These are phyloP conservation scores for Ophidiomyces ophidiicola DNA, from an alignment of 2,329 filamentous ascomycete genomes.

Conservation along the genomic window DNA sequence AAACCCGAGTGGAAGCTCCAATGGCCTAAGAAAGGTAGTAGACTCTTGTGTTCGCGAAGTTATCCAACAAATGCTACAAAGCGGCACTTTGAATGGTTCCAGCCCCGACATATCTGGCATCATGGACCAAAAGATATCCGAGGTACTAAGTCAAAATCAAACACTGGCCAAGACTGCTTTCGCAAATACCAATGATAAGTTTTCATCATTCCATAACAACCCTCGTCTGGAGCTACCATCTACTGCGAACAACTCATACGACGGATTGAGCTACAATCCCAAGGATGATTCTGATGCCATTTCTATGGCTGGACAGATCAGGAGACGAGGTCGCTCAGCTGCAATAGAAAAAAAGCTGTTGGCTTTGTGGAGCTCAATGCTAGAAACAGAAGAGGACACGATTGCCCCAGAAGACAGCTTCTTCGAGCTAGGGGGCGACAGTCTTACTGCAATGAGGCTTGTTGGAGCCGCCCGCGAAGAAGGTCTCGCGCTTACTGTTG, in stretches of 20 bases:
- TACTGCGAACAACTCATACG: conserved; percentile 6
- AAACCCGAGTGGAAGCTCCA: conserved; percentile 5
- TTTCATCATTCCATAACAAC: conserved; percentile 3
- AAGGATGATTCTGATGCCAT: conserved; percentile 12
- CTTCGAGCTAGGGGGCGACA: conserved; percentile 33
- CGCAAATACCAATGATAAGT: not conserved
- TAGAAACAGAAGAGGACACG: conserved; percentile 24
- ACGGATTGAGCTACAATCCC: conserved; percentile 11
- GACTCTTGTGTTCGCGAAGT: conserved; percentile 15
- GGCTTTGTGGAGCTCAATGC: conserved; percentile 29
- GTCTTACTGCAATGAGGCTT: conserved; percentile 33
- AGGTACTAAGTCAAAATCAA: conserved; percentile 4
- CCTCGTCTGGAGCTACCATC: conserved; percentile 1
- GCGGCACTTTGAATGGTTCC: conserved; percentile 4
- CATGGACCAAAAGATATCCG: conserved; percentile 9
- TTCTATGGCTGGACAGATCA: conserved; percentile 14
- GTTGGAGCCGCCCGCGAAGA: conserved; percentile 31
- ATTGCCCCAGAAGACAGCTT: conserved; percentile 32
- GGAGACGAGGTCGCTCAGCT: conserved; percentile 15
- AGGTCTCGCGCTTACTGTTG: conserved; percentile 31
- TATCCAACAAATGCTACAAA: conserved; percentile 13
- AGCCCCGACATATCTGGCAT: conserved; percentile 7
- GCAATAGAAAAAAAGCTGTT: conserved; percentile 27
- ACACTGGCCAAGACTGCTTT: not conserved
- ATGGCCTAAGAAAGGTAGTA: conserved; percentile 12